A percentile compares a stretch with the other conserved stretches of the same genome.
Evolutionary conservation across 73 alveolate species (phyloP).

Genomic region (Tetrahymena borealis): DNA sequence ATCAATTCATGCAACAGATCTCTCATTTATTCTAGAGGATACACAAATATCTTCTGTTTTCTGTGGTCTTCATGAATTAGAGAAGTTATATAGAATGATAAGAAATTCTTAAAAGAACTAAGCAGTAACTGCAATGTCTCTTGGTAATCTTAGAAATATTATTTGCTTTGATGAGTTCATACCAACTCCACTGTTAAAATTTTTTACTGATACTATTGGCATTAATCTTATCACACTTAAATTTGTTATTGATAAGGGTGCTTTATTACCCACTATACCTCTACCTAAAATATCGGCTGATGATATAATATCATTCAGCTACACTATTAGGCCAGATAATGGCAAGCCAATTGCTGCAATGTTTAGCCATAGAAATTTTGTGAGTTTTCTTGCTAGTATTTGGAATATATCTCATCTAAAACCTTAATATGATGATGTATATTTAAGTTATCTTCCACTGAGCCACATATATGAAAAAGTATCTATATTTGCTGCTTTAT

Average conservation of each 20-base stretch:
- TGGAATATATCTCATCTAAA: slow-evolving; percentile 12
- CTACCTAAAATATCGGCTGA: slow-evolving; percentile 26
- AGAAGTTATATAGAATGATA: slow-evolving; percentile 16
- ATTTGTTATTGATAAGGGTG: slow-evolving; percentile 15
- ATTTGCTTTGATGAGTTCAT: slow-evolving; percentile 29
- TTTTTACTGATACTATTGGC: slow-evolving; percentile 1
- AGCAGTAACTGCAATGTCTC: slow-evolving; percentile 35
- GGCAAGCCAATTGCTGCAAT: slow-evolving; percentile 97
- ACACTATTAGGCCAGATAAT: slow-evolving; percentile 92
- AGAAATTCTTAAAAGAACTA: not conserved
- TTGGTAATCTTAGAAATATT: slow-evolving; percentile 2
- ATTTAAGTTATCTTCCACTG: slow-evolving; percentile 88
- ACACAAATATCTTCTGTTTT: slow-evolving; percentile 48
- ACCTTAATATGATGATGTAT: slow-evolving; percentile 67
- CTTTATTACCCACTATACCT: not conserved
- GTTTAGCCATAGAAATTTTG: slow-evolving; percentile 64
- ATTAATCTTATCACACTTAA: not conserved
- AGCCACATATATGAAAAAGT: slow-evolving; percentile 91
- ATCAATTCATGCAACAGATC: slow-evolving; percentile 17
- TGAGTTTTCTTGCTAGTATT: slow-evolving; percentile 46
- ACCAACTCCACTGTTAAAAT: not conserved
- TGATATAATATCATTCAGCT: slow-evolving; percentile 69
- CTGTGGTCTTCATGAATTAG: slow-evolving; percentile 45
- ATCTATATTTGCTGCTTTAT: slow-evolving; percentile 49
- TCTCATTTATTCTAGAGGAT: slow-evolving; percentile 23